A percentile compares a stretch with the other conserved stretches of the same genome.
Evolutionary conservation across 2,329 filamentous ascomycete species (phyloP).

Genomic region (Cercospora sojina): DNA sequence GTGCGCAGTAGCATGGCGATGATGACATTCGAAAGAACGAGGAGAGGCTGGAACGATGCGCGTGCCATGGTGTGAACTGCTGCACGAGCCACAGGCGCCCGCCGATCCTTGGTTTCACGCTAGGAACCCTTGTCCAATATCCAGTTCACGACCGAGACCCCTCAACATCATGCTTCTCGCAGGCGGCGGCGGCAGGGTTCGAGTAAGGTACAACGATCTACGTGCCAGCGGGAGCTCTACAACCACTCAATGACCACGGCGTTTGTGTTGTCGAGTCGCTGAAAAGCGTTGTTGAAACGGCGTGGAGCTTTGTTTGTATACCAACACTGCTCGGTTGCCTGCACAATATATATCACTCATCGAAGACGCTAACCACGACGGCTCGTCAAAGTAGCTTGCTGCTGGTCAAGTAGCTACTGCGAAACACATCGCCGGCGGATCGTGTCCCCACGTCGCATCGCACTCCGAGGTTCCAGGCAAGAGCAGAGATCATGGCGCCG

Average conservation of each 20-base stretch:
- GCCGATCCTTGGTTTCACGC: neutral
- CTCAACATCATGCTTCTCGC: neutral
- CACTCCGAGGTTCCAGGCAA: neutral
- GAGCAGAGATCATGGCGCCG: slow-evolving; percentile 5
- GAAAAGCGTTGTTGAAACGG: neutral
- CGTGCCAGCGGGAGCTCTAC: neutral
- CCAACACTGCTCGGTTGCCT: neutral
- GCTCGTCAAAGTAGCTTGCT: neutral
- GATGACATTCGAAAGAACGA: neutral
- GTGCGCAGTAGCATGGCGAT: neutral
- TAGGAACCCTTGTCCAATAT: neutral
- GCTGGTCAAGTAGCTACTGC: neutral
- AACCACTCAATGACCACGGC: neutral
- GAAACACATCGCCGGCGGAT: slow-evolving; percentile 1
- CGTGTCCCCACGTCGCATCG: neutral
- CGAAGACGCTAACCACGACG: neutral
- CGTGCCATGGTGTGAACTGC: neutral
- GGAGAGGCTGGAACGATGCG: neutral
- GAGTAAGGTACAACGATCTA: neutral
- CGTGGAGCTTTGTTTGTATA: neutral
- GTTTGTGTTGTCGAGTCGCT: neutral
- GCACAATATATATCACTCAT: neutral
- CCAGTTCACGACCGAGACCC: neutral
- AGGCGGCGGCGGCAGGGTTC: neutral
- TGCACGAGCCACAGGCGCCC: neutral